Evolutionary conservation across 495 filamentous ascomycete species (phyloP).

Genomic region (Aspergillus asperescens): DNA sequence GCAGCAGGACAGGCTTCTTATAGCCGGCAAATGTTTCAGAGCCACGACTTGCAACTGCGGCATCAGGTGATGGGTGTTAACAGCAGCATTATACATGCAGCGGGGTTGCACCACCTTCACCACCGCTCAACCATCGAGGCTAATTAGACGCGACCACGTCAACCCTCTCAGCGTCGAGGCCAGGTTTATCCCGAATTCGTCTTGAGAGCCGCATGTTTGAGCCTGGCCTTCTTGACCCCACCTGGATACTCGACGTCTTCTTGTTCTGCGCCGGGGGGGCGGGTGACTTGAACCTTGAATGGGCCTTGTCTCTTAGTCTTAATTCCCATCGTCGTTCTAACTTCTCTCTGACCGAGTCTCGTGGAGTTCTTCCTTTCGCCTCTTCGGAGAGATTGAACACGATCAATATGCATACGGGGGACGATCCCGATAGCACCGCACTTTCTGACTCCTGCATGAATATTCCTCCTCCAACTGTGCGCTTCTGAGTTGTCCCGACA

Average conservation of each 20-base stretch:
- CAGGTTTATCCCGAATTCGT: neutral
- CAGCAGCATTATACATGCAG: neutral
- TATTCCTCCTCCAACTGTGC: slow-evolving; percentile 11
- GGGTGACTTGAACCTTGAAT: slow-evolving; percentile 6
- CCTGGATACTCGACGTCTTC: neutral
- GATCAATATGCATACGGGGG: slow-evolving; percentile 17
- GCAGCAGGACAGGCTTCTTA: neutral
- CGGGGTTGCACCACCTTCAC: neutral
- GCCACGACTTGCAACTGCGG: neutral
- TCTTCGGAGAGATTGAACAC: slow-evolving; percentile 2
- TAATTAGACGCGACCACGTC: slow-evolving; percentile 26
- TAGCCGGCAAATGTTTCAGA: neutral
- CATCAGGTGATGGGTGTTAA: neutral
- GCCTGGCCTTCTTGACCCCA: slow-evolving; percentile 1
- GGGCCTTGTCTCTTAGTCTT: slow-evolving; percentile 1
- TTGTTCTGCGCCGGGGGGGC: neutral
- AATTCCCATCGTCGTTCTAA: too few species aligned
- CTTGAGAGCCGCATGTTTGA: slow-evolving; percentile 5
- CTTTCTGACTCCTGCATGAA: slow-evolving; percentile 10
- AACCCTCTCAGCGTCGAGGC: slow-evolving; percentile 11
- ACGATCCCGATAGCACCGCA: slow-evolving; percentile 16
- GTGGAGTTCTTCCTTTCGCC: slow-evolving; percentile 13
- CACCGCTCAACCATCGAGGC: slow-evolving; percentile 7
- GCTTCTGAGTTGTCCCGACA: slow-evolving; percentile 21
- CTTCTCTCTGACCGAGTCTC: neutral